A percentile compares a stretch with the other conserved stretches of the same genome.
Conservation (phyloP, 257 asterid species). For the Prunella vulgaris region DNA sequence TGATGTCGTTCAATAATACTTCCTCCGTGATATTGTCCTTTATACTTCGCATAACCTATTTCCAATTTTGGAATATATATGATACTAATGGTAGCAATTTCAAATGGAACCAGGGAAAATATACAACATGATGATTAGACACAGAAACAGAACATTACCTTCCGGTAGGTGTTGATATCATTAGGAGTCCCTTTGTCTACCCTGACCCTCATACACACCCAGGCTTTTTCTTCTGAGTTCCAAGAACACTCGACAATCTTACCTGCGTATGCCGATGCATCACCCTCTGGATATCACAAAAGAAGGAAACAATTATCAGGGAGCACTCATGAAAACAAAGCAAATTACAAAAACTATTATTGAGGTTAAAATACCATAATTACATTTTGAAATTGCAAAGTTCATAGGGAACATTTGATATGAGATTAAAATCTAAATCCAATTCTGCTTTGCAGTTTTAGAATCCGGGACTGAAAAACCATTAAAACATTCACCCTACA, state of each 20-base stretch:
- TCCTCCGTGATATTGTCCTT: constrained; percentile 91
- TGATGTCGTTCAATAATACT: constrained; percentile 62
- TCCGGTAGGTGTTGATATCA: constrained; percentile 80
- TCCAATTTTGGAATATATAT: background rate
- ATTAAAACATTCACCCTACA: no score
- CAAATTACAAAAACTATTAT: background rate
- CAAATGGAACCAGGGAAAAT: background rate
- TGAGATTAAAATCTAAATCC: no score
- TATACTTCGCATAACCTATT: constrained; percentile 89
- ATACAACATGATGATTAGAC: background rate
- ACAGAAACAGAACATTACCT: constrained; percentile 35
- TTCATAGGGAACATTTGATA: no score
- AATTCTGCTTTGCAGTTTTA: no score
- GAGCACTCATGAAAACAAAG: no score
- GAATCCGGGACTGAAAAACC: no score
- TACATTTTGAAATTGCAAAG: background rate
- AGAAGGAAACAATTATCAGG: no score
- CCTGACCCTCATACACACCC: constrained; percentile 91
- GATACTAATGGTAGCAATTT: background rate
- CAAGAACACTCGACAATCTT: constrained; percentile 90
- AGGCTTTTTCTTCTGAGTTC: constrained; percentile 56
- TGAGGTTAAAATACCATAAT: background rate
- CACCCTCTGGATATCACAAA: constrained; percentile 55
- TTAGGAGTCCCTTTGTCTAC: constrained; percentile 91
- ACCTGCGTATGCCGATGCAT: constrained; percentile 57